Conservation (phyloP, 345 rosid genomes). For the Melaleuca quinquenervia region DNA sequence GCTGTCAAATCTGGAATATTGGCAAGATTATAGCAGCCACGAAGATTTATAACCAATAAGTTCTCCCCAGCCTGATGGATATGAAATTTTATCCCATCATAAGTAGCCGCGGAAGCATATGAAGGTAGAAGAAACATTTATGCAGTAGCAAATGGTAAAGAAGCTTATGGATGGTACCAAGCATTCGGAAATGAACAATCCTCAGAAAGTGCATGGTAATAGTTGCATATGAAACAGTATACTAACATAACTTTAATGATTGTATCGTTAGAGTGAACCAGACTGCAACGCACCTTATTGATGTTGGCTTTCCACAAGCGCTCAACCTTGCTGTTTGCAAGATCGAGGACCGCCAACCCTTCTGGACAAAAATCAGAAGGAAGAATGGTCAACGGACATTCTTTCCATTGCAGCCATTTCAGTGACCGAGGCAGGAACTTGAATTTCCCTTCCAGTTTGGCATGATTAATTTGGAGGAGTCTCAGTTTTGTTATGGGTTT, state of each 20-base stretch:
- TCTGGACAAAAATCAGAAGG: constrained; percentile 26
- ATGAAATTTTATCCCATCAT: not conserved
- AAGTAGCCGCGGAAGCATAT: not conserved
- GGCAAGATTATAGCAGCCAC: constrained; percentile 15
- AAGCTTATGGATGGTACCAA: not conserved
- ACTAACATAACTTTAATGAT: not conserved
- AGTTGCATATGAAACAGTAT: not conserved
- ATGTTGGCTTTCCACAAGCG: constrained; percentile 14
- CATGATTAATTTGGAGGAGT: constrained; percentile 51
- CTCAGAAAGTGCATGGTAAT: not conserved
- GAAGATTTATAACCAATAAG: constrained; percentile 27
- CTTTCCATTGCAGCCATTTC: constrained; percentile 70
- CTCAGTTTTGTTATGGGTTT: constrained; percentile 37
- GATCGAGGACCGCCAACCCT: constrained; percentile 61
- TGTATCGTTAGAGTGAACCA: not conserved
- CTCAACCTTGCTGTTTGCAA: constrained; percentile 42
- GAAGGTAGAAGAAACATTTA: not conserved
- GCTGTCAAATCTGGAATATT: constrained; percentile 34
- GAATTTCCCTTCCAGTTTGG: constrained; percentile 40
- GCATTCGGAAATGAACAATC: not conserved
- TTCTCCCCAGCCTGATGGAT: constrained; percentile 2
- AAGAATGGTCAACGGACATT: constrained; percentile 33
- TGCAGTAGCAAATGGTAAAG: not conserved
- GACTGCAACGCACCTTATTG: constrained; percentile 12
- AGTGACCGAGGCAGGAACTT: constrained; percentile 37